Evolutionary conservation across 208 protist genomes (phyloP).

Genomic region (Leishmania lainsoni): DNA sequence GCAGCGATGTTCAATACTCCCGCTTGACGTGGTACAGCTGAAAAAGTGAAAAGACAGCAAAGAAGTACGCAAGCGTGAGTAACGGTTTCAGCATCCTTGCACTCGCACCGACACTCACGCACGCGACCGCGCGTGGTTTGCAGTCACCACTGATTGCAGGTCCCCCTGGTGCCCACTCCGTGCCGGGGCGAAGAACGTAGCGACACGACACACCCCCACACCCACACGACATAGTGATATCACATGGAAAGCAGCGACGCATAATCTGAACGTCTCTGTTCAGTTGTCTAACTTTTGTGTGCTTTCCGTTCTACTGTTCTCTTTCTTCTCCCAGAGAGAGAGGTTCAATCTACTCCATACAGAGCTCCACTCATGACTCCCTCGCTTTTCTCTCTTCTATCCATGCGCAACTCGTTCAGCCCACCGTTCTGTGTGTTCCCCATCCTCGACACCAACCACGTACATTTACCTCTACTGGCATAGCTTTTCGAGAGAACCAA

Average conservation of each 20-base stretch:
- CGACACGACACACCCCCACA: background rate
- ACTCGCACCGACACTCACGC: background rate
- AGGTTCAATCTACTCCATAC: background rate
- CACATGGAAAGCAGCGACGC: background rate
- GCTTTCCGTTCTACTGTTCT: background rate
- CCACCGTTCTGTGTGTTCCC: background rate
- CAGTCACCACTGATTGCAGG: background rate
- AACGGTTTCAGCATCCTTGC: background rate
- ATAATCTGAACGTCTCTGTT: background rate
- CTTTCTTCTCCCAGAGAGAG: background rate
- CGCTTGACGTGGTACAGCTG: background rate
- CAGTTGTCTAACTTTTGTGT: background rate
- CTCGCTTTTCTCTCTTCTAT: background rate
- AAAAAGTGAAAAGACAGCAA: background rate
- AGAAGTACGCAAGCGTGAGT: background rate
- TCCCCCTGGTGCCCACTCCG: background rate
- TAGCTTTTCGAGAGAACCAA: background rate
- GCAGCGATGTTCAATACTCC: conserved; percentile 1
- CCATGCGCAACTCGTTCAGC: background rate
- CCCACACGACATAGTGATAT: background rate
- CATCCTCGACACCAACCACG: background rate
- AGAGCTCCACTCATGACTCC: background rate
- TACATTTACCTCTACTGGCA: background rate
- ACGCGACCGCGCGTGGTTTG: background rate
- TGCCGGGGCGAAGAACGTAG: background rate